A percentile compares a stretch with the other conserved stretches of the same genome.
These are phyloP conservation scores for Amanita exitialis DNA, from an alignment of 768 basidiomycete species.

Conservation along the genomic window DNA sequence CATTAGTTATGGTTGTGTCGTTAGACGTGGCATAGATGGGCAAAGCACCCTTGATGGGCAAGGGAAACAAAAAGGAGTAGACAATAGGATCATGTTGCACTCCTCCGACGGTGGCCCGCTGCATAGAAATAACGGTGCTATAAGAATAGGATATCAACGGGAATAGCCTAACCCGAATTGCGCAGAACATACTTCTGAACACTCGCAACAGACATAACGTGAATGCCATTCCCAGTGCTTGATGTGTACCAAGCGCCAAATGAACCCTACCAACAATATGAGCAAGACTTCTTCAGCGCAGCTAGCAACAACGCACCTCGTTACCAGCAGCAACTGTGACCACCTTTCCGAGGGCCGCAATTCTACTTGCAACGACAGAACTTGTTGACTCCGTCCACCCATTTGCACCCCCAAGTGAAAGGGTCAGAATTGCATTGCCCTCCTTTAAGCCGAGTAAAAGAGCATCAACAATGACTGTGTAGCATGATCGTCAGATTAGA, in stretches of 20 bases:
- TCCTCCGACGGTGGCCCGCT: constrained; percentile 42
- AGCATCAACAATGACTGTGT: constrained; percentile 32
- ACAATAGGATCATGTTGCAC: constrained; percentile 37
- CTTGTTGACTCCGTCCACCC: constrained; percentile 54
- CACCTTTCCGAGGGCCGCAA: constrained; percentile 46
- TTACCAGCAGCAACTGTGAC: constrained; percentile 60
- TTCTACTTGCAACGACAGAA: constrained; percentile 47
- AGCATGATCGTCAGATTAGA: not conserved
- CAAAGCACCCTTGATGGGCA: constrained; percentile 33
- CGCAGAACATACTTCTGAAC: constrained; percentile 33
- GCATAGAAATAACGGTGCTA: constrained; percentile 46
- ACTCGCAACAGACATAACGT: constrained; percentile 49
- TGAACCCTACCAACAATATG: constrained; percentile 25
- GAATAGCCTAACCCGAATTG: not conserved
- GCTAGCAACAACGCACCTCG: constrained; percentile 15
- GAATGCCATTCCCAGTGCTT: constrained; percentile 38
- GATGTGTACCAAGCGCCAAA: constrained; percentile 56
- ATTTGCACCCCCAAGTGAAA: constrained; percentile 53
- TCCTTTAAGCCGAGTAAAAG: constrained; percentile 40
- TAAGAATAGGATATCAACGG: not conserved
- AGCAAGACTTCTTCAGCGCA: not conserved
- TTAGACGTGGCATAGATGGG: constrained; percentile 53
- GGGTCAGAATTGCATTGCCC: constrained; percentile 50
- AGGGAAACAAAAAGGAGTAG: constrained; percentile 42
- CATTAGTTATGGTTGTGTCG: constrained; percentile 39